phyloP scores from a whole-genome alignment of 768 basidiomycete species.

The Termitomyces sp. region DNA sequence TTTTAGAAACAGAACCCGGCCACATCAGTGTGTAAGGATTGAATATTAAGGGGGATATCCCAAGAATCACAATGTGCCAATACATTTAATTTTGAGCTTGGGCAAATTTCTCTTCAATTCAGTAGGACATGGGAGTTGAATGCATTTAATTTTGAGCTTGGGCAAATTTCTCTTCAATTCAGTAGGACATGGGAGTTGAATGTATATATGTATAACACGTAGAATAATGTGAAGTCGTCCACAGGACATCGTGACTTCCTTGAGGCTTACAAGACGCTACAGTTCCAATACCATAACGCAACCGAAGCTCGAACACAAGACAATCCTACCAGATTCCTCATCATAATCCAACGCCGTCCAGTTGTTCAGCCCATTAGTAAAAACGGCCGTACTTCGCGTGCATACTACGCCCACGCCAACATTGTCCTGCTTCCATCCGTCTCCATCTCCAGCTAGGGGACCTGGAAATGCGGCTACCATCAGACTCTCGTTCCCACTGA shows the following conservation, averaged over 20 bases:
- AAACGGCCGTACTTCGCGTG: constrained; percentile 22
- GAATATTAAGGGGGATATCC: too few relatives aligned
- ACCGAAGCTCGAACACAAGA: constrained; percentile 46
- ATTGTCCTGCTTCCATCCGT: not conserved
- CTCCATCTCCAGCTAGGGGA: constrained; percentile 18
- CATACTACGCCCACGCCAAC: not conserved
- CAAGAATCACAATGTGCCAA: too few relatives aligned
- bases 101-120: too few relatives aligned
- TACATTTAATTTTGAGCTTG: too few relatives aligned
- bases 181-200: too few relatives aligned
- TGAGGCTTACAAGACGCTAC: constrained; percentile 4
- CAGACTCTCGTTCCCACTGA: constrained; percentile 25
- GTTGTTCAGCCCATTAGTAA: constrained; percentile 26
- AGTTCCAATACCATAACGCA: constrained; percentile 36
- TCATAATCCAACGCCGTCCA: constrained; percentile 64
- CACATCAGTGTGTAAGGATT: too few relatives aligned
- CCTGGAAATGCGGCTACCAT: constrained; percentile 49
- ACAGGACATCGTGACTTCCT: not conserved
- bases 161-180: too few relatives aligned
- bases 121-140: too few relatives aligned
- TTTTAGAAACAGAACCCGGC: too few relatives aligned
- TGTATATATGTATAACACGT: too few relatives aligned
- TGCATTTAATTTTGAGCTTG: too few relatives aligned
- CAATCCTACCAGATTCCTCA: constrained; percentile 49
- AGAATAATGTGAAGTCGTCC: too few relatives aligned